A percentile compares a stretch with the other conserved stretches of the same genome.
Conservation (phyloP, 2,329 filamentous ascomycete genomes). For the Paecilomyces niveus region DNA sequence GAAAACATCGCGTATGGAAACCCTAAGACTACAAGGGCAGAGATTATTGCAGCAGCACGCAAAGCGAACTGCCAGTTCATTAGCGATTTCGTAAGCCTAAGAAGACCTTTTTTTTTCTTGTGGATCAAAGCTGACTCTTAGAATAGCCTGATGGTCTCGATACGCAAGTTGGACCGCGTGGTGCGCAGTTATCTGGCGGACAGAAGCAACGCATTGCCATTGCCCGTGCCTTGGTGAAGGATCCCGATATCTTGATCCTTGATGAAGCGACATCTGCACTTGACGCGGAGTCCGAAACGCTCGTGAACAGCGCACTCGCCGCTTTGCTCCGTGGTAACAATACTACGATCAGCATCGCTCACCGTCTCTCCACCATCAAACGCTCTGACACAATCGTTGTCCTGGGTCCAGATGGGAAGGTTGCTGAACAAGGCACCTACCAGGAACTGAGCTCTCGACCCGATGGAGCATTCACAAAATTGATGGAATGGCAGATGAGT, state of each 20-base stretch:
- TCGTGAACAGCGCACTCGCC: constrained; percentile 85
- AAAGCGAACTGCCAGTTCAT: constrained; percentile 97
- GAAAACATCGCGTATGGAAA: constrained; percentile 89
- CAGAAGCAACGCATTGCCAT: constrained; percentile 99
- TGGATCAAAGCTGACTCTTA: constrained; percentile 7
- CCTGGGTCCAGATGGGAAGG: constrained; percentile 74
- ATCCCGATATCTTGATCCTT: constrained; percentile 92
- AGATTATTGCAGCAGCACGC: constrained; percentile 79
- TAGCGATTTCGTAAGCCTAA: constrained; percentile 66
- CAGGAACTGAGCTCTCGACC: constrained; percentile 63
- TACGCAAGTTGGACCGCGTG: constrained; percentile 84
- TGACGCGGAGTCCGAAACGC: constrained; percentile 92
- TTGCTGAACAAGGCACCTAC: constrained; percentile 87
- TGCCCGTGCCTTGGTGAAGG: constrained; percentile 85
- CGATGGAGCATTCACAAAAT: constrained; percentile 78
- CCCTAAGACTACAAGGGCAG: constrained; percentile 66
- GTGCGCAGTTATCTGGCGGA: constrained; percentile 87
- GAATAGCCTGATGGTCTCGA: constrained; percentile 78
- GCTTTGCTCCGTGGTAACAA: constrained; percentile 77
- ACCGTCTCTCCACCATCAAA: constrained; percentile 93
- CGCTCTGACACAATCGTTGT: constrained; percentile 92
- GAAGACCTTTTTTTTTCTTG: background rate
- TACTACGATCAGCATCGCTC: constrained; percentile 96
- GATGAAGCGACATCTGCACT: constrained; percentile 95
- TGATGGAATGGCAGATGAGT: constrained; percentile 99